A percentile compares a stretch with the other conserved stretches of the same genome.
Evolutionary conservation across 1,284 basidiomycete genomes (phyloP).

Genomic region (Rhodotorula glutinis): DNA sequence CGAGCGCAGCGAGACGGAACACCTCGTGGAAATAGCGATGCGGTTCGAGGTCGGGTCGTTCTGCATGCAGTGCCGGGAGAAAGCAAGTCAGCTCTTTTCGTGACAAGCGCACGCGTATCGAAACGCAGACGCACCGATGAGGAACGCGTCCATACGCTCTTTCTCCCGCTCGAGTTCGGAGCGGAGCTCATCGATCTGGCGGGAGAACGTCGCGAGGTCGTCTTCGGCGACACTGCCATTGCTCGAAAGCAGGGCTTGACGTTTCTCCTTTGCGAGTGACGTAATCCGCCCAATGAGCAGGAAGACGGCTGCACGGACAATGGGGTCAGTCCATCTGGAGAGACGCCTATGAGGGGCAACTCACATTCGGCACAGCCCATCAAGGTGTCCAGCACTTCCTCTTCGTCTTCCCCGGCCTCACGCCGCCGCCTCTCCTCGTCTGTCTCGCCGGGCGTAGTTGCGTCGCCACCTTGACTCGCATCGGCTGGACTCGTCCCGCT

Average conservation of each 20-base stretch:
- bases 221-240: constrained; percentile 15
- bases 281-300: constrained; percentile 18
- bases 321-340: not conserved
- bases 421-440: not conserved
- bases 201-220: constrained; percentile 4
- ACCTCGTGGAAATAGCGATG: constrained; percentile 28
- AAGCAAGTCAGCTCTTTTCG: not conserved
- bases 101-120: not conserved
- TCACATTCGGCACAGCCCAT: constrained; percentile 19
- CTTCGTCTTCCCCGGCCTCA: constrained; percentile 17
- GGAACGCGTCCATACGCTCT: constrained; percentile 13
- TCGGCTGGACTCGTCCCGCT: not conserved
- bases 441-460: not conserved
- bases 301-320: constrained; percentile 10
- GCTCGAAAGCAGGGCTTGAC: not conserved
- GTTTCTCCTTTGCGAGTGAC: constrained; percentile 21
- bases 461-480: not conserved
- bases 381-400: constrained; percentile 24
- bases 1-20: constrained; percentile 19
- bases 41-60: constrained; percentile 19
- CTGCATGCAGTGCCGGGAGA: not conserved
- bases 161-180: constrained; percentile 16
- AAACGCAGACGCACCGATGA: constrained; percentile 7
- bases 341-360: not conserved
- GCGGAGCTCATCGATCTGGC: constrained; percentile 15